phyloP scores from a whole-genome alignment of 257 asterid genomes.

The Galeopsis tetrahit region DNA sequence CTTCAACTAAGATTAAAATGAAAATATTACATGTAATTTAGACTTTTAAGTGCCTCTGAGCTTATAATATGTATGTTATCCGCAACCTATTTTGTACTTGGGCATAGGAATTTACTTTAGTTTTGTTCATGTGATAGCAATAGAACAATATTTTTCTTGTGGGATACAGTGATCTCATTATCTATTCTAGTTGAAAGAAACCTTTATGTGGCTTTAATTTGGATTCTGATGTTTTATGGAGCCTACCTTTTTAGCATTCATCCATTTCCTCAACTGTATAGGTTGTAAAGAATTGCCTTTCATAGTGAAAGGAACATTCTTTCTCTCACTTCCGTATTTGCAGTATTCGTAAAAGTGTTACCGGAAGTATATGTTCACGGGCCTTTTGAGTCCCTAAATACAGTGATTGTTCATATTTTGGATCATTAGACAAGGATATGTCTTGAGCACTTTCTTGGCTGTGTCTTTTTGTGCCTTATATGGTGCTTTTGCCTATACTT shows the following conservation, averaged over 20 bases:
- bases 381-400: constrained; percentile 1
- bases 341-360: background rate
- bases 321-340: constrained; percentile 11
- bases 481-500: constrained; percentile 4
- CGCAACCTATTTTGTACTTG: background rate
- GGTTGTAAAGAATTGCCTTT: constrained; percentile 1
- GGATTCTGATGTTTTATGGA: constrained; percentile 10
- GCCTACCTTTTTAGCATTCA: constrained; percentile 9
- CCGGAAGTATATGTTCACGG: constrained; percentile 3
- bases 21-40: constrained; percentile 7
- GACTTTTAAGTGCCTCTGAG: background rate
- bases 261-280: constrained; percentile 15
- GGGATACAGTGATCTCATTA: background rate
- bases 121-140: background rate
- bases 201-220: constrained; percentile 13
- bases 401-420: background rate
- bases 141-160: background rate
- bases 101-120: background rate
- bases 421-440: constrained; percentile 13
- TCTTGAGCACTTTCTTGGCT: constrained; percentile 1
- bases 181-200: constrained; percentile 22
- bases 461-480: background rate
- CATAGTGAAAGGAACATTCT: constrained; percentile 9
- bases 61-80: constrained; percentile 11
- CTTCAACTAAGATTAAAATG: constrained; percentile 21